phyloP scores from a whole-genome alignment of 306 rosid genomes.

The Lathyrus oleraceus region DNA sequence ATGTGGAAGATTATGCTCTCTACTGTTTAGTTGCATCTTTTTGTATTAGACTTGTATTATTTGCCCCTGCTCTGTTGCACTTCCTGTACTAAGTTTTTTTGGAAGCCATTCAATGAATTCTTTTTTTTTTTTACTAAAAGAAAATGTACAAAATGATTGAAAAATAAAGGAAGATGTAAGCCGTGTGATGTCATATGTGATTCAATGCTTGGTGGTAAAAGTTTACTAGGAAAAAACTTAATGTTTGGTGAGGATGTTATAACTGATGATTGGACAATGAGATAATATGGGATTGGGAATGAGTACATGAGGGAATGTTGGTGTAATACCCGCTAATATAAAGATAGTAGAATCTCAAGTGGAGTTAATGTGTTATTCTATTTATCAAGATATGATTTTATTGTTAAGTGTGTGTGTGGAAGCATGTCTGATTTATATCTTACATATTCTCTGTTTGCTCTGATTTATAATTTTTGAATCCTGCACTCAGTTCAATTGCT shows the following conservation, averaged over 20 bases:
- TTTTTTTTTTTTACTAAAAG: neutral
- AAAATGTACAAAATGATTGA: neutral
- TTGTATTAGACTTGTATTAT: neutral
- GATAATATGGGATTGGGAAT: neutral
- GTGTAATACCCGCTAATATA: too few species aligned
- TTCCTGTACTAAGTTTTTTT: neutral
- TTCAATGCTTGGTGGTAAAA: neutral
- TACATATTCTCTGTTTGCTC: neutral
- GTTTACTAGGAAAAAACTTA: neutral
- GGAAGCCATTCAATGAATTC: neutral
- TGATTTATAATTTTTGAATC: slow-evolving; percentile 26
- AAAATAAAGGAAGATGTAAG: neutral
- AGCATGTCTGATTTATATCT: slow-evolving; percentile 10
- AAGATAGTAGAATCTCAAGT: too few species aligned
- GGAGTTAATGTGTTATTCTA: neutral
- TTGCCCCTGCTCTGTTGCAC: neutral
- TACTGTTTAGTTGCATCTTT: neutral
- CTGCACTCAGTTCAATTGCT: neutral
- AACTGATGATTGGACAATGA: neutral
- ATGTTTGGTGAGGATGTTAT: neutral
- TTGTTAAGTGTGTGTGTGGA: slow-evolving; percentile 6
- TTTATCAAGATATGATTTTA: neutral
- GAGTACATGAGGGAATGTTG: neutral
- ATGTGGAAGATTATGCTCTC: neutral
- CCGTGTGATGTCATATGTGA: neutral